Conservation (phyloP, 2,329 filamentous ascomycete species). For the Neonectria ditissima region DNA sequence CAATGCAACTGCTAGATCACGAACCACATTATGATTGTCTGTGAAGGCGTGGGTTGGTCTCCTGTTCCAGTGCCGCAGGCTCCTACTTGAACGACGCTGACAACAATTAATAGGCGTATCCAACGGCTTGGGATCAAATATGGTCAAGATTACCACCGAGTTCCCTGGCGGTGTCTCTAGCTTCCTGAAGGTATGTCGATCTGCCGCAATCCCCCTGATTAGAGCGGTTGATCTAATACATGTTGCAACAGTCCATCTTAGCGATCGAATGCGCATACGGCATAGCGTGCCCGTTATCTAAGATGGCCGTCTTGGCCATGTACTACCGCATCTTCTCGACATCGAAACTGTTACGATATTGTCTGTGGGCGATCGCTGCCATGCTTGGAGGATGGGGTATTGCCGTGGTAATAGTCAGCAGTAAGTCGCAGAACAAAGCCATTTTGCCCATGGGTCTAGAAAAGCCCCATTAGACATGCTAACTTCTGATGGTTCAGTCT, state of each 20-base stretch:
- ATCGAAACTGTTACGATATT: neutral
- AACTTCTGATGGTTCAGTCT: conserved; percentile 9
- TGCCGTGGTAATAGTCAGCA: conserved; percentile 13
- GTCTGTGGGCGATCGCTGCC: neutral
- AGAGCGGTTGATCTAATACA: neutral
- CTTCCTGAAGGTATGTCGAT: conserved; percentile 18
- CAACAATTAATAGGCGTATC: neutral
- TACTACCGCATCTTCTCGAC: conserved; percentile 24
- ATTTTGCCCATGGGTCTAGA: no score
- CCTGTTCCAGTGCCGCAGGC: no score
- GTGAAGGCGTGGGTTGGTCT: conserved; percentile 11
- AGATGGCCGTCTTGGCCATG: conserved; percentile 18
- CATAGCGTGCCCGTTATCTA: conserved; percentile 17
- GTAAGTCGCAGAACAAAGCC: conserved; percentile 4
- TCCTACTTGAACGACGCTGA: neutral
- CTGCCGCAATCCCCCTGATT: no score
- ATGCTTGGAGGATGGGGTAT: conserved; percentile 16
- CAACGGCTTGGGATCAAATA: conserved; percentile 10
- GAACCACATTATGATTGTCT: conserved; percentile 12
- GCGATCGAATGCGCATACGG: conserved; percentile 16
- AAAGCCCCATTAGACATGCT: no score
- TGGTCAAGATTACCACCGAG: conserved; percentile 3
- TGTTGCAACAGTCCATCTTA: neutral
- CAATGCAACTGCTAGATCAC: neutral
- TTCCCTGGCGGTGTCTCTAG: conserved; percentile 2